These are phyloP conservation scores for Scheffersomyces lignosus DNA, from an alignment of 805 yeast species.

Conservation along the genomic window DNA sequence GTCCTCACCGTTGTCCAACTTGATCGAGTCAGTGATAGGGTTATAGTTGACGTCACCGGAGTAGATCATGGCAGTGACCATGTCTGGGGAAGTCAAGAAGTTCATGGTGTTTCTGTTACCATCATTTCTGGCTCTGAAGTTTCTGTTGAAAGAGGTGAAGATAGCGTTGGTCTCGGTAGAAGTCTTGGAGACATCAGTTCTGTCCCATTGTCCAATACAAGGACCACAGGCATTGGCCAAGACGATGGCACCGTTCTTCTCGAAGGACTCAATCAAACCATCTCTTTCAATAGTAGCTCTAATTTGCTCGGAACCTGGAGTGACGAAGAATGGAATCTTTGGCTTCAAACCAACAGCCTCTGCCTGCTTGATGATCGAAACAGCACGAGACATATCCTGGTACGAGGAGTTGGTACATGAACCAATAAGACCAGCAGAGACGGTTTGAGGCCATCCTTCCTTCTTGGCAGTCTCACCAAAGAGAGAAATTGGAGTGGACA, in stretches of 20 bases:
- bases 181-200: conserved; percentile 69
- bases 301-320: conserved; percentile 98
- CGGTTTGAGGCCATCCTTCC: conserved; percentile 90
- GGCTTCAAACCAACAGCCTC: conserved; percentile 88
- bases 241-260: conserved; percentile 90
- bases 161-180: conserved; percentile 78
- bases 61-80: conserved; percentile 95
- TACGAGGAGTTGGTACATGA: conserved; percentile 98
- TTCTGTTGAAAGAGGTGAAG: conserved; percentile 96
- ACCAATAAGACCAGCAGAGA: conserved; percentile 94
- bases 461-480: conserved; percentile 79
- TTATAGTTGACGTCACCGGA: conserved; percentile 91
- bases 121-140: conserved; percentile 96
- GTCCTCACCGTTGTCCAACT: conserved; percentile 63
- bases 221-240: conserved; percentile 99
- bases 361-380: conserved; percentile 89
- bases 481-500: conserved; percentile 91
- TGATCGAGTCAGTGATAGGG: conserved; percentile 85
- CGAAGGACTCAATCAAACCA: conserved; percentile 85
- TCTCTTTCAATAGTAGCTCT: conserved; percentile 98
- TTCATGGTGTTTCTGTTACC: conserved; percentile 98
- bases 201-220: conserved; percentile 99
- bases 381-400: conserved; percentile 97
- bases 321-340: conserved; percentile 84
- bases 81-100: conserved; percentile 97